Base-by-base conservation (phyloP, 2,329 filamentous ascomycete species). In the Tolypocladium inflatum region DNA sequence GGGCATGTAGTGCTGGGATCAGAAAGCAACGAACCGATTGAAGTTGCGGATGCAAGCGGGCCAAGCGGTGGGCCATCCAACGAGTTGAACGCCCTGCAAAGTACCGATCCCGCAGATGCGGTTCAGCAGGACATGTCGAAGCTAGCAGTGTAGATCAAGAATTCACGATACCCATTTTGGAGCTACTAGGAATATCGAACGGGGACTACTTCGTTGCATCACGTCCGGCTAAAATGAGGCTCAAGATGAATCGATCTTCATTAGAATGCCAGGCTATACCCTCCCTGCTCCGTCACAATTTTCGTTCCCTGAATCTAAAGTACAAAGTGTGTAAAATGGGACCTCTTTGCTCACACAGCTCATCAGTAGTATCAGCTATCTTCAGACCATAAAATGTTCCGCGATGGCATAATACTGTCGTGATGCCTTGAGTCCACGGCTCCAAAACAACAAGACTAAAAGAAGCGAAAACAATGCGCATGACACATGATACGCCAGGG, bases 261-360 rank as follows among this genome's bases (percentile, higher is more conserved):
- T 69, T 65, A 57, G 55, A 38, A 35, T 58, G 39, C 57, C 37
- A 57, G 63, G 56, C 62, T 60, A 61, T 64, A 57, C 62, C 57
- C 59, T 56, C 61, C 57, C 61, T 57, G 61, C 66, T 51, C 56
- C 62, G 61, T 60, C 64, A 65, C 59, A 59, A 62, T 56, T 63
- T 58, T 63, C 65, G 58, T 61, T 65, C 64, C 62, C 60, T 67
- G 63, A 66, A 72, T 68, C 67, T 75, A 74, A 68, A 68, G 70
- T 74, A 76, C 73, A 76, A 73, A 69, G 65, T 64, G 64, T 63
- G 64, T 69, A 65, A 73, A 67, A 71, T 68, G 59, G 63, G 63
- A 64, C 64, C 64, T 61, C 62, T 59, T 43, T 58, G 38, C 42
- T 61, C 63, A 62, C 62, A 63, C 64, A 67, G 64, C 63, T 66